Percentiles rank a stretch among this genome's conserved stretches.
These are phyloP conservation scores for Ophiognomonia clavigignenti-juglandacearum DNA, from an alignment of 2,329 filamentous ascomycete genomes.

Conservation along the genomic window DNA sequence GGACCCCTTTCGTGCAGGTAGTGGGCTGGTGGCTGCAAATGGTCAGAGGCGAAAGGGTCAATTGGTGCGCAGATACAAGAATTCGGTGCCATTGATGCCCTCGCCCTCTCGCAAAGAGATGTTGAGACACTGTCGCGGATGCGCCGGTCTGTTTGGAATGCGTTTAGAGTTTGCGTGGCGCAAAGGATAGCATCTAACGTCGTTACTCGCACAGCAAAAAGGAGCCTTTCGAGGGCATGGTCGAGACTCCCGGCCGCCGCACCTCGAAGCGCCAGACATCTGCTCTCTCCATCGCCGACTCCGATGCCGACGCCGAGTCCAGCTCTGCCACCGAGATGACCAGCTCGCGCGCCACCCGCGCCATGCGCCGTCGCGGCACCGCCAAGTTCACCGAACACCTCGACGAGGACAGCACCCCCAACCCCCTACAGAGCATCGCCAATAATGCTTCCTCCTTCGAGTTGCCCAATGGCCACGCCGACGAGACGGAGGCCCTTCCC, in stretches of 20 bases:
- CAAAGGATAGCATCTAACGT: too few relatives aligned
- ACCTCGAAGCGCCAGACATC: slow-evolving; percentile 45
- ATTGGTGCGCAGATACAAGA: too few relatives aligned
- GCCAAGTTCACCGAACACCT: slow-evolving; percentile 47
- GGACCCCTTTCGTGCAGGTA: too few relatives aligned
- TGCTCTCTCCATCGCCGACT: slow-evolving; percentile 33
- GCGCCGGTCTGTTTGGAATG: too few relatives aligned
- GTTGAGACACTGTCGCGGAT: too few relatives aligned
- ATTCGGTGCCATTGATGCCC: too few relatives aligned
- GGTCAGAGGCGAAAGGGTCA: too few relatives aligned
- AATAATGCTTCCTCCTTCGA: not conserved
- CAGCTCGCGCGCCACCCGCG: slow-evolving; percentile 19
- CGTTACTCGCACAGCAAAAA: slow-evolving; percentile 42
- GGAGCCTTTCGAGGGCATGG: slow-evolving; percentile 57
- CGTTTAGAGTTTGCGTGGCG: too few relatives aligned
- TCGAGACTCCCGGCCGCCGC: slow-evolving; percentile 49
- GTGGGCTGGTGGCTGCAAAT: too few relatives aligned
- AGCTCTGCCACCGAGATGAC: slow-evolving; percentile 40
- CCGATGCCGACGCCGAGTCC: slow-evolving; percentile 46
- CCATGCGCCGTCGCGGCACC: slow-evolving; percentile 39
- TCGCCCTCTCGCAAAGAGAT: too few relatives aligned
- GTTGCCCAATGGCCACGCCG: not conserved
- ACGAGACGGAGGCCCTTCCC: not conserved
- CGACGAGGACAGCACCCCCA: slow-evolving; percentile 35
- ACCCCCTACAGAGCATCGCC: slow-evolving; percentile 21